These are phyloP conservation scores for Aspergillus bertholletiae DNA, from an alignment of 495 filamentous ascomycete species.

Conservation along the genomic window DNA sequence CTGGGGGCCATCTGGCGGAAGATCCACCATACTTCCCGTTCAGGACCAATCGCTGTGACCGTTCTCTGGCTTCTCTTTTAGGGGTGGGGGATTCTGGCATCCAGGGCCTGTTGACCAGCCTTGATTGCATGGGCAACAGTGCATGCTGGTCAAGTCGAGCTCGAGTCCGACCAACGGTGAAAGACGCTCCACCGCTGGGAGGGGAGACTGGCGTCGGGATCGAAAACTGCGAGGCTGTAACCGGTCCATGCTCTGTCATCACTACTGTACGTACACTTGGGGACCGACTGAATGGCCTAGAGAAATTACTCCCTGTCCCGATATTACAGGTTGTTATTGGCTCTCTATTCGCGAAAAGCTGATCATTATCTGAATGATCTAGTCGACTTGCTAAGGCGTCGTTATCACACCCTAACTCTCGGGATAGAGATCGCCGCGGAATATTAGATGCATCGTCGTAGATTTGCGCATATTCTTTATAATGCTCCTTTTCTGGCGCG, in stretches of 20 bases:
- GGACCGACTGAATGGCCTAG: constrained; percentile 33
- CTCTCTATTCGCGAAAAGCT: background rate
- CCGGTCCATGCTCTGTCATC: constrained; percentile 7
- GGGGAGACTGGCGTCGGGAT: background rate
- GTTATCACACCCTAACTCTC: background rate
- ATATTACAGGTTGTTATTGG: background rate
- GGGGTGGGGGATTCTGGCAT: constrained; percentile 33
- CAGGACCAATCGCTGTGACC: constrained; percentile 22
- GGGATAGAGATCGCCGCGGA: background rate
- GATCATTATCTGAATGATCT: background rate
- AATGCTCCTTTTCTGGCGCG: constrained; percentile 42
- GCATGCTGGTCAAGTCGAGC: constrained; percentile 3
- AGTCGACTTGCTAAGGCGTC: background rate
- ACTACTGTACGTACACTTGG: constrained; percentile 29
- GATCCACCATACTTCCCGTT: constrained; percentile 32
- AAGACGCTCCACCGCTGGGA: background rate
- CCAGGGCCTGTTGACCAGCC: constrained; percentile 19
- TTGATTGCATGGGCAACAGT: constrained; percentile 25
- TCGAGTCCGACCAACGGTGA: background rate
- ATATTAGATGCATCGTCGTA: constrained; percentile 37
- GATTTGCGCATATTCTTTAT: constrained; percentile 60
- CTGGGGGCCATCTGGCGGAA: constrained; percentile 32
- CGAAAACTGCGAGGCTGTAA: background rate
- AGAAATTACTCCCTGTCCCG: constrained; percentile 28
- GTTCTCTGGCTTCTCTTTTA: constrained; percentile 12